A percentile compares a stretch with the other conserved stretches of the same genome.
phyloP scores from a whole-genome alignment of 192 early-diverging fungal genomes.

The Coemansia asiatica region DNA sequence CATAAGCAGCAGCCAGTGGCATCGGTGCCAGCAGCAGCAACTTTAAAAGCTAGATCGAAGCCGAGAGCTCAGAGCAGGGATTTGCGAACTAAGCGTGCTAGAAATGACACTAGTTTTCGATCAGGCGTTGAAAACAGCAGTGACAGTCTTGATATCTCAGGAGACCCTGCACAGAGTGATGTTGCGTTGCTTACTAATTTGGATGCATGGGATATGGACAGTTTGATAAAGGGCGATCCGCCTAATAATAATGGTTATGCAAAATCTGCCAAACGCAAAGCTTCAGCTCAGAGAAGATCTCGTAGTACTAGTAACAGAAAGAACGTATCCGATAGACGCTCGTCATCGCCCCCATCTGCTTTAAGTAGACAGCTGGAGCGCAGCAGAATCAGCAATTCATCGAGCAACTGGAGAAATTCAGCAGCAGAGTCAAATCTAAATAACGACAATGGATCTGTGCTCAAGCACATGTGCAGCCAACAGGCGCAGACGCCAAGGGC shows the following conservation, averaged over 20 bases:
- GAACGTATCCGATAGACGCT: conserved; percentile 16
- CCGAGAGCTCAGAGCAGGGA: background rate
- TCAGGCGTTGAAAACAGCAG: background rate
- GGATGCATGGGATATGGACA: conserved; percentile 29
- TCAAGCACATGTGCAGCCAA: background rate
- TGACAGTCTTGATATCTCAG: no score
- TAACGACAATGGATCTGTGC: conserved; percentile 7
- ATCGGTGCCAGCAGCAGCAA: background rate
- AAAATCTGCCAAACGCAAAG: conserved; percentile 2
- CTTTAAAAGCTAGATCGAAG: background rate
- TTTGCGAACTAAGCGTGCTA: no score
- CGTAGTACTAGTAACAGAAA: background rate
- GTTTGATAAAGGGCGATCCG: conserved; percentile 22
- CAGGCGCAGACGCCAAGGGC: conserved; percentile 18
- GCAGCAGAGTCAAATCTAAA: conserved; percentile 15
- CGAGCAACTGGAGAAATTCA: conserved; percentile 9
- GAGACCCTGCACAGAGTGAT: background rate
- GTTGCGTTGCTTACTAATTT: background rate
- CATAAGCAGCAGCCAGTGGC: background rate
- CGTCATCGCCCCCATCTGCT: conserved; percentile 47
- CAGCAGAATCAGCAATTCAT: conserved; percentile 20
- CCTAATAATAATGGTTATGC: conserved; percentile 7
- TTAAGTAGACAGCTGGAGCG: conserved; percentile 25
- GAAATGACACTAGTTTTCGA: background rate
- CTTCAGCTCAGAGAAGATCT: conserved; percentile 3